Conservation (phyloP, 371 early-diverging fungal genomes). For the Smittium culicis region DNA sequence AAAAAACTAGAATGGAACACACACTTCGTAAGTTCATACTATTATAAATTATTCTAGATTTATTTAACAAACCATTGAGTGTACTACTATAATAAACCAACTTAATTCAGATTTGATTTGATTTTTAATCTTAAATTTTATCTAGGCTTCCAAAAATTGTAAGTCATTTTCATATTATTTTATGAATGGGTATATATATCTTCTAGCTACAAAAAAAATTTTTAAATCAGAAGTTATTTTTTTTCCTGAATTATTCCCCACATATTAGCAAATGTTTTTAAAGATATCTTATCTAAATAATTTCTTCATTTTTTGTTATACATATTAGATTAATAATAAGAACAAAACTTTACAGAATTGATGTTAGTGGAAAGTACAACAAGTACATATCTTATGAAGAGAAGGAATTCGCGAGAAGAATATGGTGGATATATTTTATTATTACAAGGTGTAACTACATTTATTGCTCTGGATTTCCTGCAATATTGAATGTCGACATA, state of each 20-base stretch:
- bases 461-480: neutral
- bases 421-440: constrained; percentile 4
- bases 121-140: neutral
- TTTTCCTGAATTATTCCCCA: too few species aligned
- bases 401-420: neutral
- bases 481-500: neutral
- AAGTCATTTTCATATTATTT: neutral
- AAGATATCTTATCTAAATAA: too few species aligned
- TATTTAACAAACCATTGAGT: too few species aligned
- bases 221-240: too few species aligned
- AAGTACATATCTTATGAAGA: neutral
- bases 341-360: neutral
- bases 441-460: neutral
- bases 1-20: neutral
- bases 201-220: neutral
- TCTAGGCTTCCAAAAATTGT: neutral
- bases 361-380: neutral
- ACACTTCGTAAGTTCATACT: neutral
- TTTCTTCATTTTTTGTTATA: neutral
- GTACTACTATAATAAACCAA: too few species aligned
- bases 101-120: neutral
- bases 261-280: too few species aligned
- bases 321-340: neutral
- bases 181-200: neutral
- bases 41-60: neutral